Evolutionary conservation across 2,329 filamentous ascomycete species (phyloP).

Genomic region (Lachnellula cervina): DNA sequence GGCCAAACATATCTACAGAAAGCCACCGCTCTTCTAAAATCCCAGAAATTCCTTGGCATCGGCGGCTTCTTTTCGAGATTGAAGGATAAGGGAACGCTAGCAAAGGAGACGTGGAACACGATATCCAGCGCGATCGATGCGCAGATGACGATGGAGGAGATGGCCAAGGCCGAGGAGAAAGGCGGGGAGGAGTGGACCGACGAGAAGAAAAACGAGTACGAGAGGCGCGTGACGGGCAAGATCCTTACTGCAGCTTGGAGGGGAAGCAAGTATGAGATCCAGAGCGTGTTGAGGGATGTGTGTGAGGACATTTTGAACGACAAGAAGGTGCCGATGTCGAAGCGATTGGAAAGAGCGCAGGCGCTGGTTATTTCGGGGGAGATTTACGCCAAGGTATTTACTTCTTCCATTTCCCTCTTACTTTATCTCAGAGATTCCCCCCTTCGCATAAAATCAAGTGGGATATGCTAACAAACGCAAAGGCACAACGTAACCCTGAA

Average conservation of each 20-base stretch:
- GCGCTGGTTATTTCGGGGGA: constrained; percentile 85
- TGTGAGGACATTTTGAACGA: constrained; percentile 82
- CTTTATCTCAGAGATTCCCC: not conserved
- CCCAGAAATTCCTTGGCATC: constrained; percentile 94
- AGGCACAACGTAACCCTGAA: constrained; percentile 86
- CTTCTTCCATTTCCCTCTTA: not conserved
- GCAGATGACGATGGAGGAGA: constrained; percentile 98
- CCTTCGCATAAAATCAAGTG: no score
- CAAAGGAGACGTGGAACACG: constrained; percentile 98
- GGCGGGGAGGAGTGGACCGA: constrained; percentile 98
- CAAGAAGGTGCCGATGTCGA: constrained; percentile 72
- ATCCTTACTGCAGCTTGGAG: constrained; percentile 95
- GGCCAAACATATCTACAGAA: constrained; percentile 87
- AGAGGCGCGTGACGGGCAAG: constrained; percentile 93
- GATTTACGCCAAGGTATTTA: constrained; percentile 75
- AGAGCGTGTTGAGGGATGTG: constrained; percentile 89
- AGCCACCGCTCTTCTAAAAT: constrained; percentile 81
- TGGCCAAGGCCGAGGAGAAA: constrained; percentile 91
- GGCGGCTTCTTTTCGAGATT: constrained; percentile 90
- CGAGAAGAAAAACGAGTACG: constrained; percentile 92
- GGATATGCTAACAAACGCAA: not conserved
- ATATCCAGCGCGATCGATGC: constrained; percentile 95
- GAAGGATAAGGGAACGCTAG: constrained; percentile 92
- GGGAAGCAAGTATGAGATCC: constrained; percentile 96
- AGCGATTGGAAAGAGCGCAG: constrained; percentile 86